Percentiles rank a stretch among this genome's conserved stretches.
phyloP scores from a whole-genome alignment of 768 basidiomycete species.

The Phlebiopsis flavidoalba region DNA sequence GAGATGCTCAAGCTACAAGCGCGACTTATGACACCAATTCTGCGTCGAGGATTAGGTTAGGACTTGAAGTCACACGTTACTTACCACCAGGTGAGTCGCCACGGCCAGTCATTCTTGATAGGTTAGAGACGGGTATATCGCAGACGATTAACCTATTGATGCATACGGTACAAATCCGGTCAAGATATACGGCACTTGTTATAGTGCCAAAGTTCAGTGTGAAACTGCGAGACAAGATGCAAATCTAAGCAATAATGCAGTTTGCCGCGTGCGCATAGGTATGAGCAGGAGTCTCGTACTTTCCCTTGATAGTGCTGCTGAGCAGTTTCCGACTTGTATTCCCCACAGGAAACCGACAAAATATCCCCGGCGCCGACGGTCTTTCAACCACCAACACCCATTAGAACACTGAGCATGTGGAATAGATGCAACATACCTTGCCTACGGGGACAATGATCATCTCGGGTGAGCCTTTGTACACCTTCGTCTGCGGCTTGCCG shows the following conservation, averaged over 20 bases:
- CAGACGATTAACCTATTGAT: too few relatives aligned
- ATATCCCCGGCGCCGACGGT: constrained; percentile 24
- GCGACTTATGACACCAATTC: too few relatives aligned
- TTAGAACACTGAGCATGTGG: not conserved
- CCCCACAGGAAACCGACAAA: constrained; percentile 26
- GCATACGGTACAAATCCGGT: too few relatives aligned
- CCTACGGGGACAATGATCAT: constrained; percentile 51
- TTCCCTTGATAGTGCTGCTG: constrained; percentile 21
- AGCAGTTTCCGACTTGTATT: constrained; percentile 24
- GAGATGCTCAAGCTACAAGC: too few relatives aligned
- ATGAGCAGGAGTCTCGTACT: constrained; percentile 24
- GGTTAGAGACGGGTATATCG: too few relatives aligned
- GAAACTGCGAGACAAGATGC: not conserved
- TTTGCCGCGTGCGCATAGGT: not conserved
- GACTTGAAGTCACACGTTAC: too few relatives aligned
- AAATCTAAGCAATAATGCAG: not conserved
- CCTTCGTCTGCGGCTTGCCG: constrained; percentile 29
- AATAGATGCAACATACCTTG: constrained; percentile 37
- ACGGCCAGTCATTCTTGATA: too few relatives aligned
- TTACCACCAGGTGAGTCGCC: too few relatives aligned
- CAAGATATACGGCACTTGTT: too few relatives aligned
- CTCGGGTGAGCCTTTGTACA: constrained; percentile 47
- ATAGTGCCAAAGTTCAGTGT: too few relatives aligned
- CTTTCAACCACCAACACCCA: constrained; percentile 13
- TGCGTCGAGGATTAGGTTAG: too few relatives aligned